Evolutionary conservation across 2,329 filamentous ascomycete genomes (phyloP).

Genomic region (Fusarium tanahbumbuense): DNA sequence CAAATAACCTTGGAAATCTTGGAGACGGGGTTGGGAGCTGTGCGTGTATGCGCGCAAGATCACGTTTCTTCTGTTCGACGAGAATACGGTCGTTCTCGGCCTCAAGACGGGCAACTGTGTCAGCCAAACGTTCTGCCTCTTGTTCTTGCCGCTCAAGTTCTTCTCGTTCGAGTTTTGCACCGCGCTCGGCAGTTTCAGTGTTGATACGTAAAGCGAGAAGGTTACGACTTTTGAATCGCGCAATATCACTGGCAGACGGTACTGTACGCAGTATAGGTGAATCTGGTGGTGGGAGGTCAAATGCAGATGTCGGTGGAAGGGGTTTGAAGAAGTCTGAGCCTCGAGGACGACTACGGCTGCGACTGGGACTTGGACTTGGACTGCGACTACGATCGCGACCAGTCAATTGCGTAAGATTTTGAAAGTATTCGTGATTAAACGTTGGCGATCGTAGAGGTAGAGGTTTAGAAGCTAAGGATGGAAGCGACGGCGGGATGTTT

Average conservation of each 20-base stretch:
- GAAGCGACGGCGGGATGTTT: conserved; percentile 42
- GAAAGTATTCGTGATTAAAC: conserved; percentile 26
- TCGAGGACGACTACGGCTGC: conserved; percentile 32
- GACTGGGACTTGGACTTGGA: conserved; percentile 34
- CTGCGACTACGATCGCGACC: conserved; percentile 30
- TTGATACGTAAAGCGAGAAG: conserved; percentile 39
- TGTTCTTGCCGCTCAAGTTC: conserved; percentile 33
- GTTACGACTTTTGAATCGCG: conserved; percentile 42
- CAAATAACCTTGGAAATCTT: conserved; percentile 51
- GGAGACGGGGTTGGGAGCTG: conserved; percentile 54
- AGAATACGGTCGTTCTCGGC: conserved; percentile 62
- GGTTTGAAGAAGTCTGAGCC: conserved; percentile 10
- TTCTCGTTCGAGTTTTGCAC: conserved; percentile 38
- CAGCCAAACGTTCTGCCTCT: conserved; percentile 49
- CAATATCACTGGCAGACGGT: conserved; percentile 39
- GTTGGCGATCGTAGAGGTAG: conserved; percentile 23
- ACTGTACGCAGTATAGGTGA: conserved; percentile 31
- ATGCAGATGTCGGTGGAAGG: conserved; percentile 9
- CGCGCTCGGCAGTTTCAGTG: conserved; percentile 31
- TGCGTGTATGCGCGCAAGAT: conserved; percentile 59
- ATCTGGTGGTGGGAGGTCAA: conserved; percentile 21
- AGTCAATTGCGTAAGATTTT: conserved; percentile 18
- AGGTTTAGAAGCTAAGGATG: conserved; percentile 27
- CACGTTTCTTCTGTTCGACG: conserved; percentile 62
- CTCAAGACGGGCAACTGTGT: conserved; percentile 58